Evolutionary conservation across 2,329 filamentous ascomycete genomes (phyloP).

Genomic region (Ophiostoma sp.): DNA sequence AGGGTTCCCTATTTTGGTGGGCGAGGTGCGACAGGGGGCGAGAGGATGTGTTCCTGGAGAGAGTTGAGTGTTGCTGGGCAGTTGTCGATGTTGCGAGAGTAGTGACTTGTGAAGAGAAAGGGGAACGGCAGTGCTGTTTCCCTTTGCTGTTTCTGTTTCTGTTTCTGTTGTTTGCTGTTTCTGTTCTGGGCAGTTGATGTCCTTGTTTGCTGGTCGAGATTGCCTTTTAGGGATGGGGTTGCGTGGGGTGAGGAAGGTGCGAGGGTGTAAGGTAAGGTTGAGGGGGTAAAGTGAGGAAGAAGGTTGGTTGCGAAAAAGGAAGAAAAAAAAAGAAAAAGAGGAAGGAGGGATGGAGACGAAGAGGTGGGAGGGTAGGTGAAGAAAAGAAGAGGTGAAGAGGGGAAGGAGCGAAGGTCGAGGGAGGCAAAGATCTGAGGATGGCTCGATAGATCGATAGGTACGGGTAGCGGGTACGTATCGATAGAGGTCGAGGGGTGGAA

Average conservation of each 20-base stretch:
- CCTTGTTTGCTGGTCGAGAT: neutral
- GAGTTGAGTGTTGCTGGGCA: neutral
- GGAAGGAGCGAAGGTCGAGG: neutral
- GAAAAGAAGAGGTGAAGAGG: neutral
- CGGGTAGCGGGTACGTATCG: neutral
- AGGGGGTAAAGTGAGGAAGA: neutral
- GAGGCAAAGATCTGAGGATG: neutral
- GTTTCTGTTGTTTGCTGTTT: neutral
- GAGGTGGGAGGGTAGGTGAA: neutral
- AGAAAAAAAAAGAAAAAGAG: neutral
- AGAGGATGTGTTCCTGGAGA: neutral
- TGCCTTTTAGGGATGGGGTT: neutral
- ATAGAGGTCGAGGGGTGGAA: neutral
- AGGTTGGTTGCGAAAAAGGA: neutral
- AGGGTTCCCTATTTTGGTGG: neutral
- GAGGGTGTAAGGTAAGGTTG: neutral
- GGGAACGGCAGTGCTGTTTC: neutral
- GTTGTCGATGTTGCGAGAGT: neutral
- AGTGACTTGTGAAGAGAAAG: neutral
- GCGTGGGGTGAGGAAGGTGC: neutral
- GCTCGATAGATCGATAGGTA: neutral
- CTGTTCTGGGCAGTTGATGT: neutral
- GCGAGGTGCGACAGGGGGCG: neutral
- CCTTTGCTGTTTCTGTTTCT: neutral
- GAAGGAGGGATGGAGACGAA: neutral